phyloP scores from a whole-genome alignment of 1,139 yeast species.

The Lodderomyces jiufengensis region DNA sequence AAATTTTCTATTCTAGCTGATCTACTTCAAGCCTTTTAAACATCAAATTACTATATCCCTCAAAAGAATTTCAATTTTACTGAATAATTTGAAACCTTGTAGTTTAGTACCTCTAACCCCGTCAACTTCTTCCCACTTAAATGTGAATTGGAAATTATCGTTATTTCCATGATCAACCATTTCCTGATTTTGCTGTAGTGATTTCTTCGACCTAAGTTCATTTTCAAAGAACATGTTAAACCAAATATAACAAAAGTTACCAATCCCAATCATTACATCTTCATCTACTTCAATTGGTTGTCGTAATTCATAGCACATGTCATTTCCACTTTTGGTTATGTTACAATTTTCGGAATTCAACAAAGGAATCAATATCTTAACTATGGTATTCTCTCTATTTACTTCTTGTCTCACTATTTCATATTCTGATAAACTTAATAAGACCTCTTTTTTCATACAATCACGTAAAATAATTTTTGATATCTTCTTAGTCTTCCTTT shows the following conservation, averaged over 20 bases:
- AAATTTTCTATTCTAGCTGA: no score
- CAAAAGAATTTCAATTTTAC: conserved; percentile 37
- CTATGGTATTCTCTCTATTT: conserved; percentile 3
- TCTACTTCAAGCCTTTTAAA: no score
- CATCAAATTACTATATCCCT: neutral
- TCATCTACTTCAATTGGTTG: conserved; percentile 2
- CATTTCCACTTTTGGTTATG: neutral
- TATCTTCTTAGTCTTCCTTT: neutral
- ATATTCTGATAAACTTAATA: conserved; percentile 1
- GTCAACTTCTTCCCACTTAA: conserved; percentile 60
- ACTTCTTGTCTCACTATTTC: neutral
- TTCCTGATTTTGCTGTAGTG: no score
- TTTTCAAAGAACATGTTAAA: conserved; percentile 14
- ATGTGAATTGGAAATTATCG: neutral
- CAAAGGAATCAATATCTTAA: neutral
- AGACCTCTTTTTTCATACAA: neutral
- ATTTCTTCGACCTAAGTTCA: no score
- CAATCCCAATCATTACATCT: conserved; percentile 12
- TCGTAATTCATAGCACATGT: neutral
- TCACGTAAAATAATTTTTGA: conserved; percentile 2
- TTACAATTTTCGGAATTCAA: conserved; percentile 1
- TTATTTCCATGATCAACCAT: neutral
- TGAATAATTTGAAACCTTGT: conserved; percentile 54
- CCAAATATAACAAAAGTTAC: conserved; percentile 14
- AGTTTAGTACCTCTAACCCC: conserved; percentile 62